Base-by-base conservation (phyloP, 2,329 filamentous ascomycete genomes). In the Paecilomyces fulvus region DNA sequence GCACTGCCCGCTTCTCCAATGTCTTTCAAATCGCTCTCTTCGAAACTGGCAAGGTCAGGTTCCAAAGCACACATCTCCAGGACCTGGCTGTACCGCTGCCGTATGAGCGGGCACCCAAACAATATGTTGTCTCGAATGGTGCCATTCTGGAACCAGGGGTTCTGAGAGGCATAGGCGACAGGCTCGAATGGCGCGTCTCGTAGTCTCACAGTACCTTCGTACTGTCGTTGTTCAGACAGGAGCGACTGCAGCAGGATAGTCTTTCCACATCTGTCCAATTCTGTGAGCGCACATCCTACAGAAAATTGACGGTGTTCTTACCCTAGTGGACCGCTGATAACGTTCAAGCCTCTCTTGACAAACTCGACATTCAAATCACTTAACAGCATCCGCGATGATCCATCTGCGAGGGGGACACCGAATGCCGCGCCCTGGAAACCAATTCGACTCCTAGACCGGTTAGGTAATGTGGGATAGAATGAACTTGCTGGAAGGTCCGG, bases 121-220 rank as follows among this genome's bases (percentile, higher is more conserved):
- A 85, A 65, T n/a, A 86, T 86, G 62, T 86, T 86, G 11, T 86
- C 81, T 3, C 79, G 77, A 54, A 86, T 83, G 7, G 78, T 84
- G 75, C 83, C 84, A 67, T 80, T 83, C 65, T 86, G 82, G 2
- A 86, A 70, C 83, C 83, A 86, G 0, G 83, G 81, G 0, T 81
- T 79, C 62, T 86, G 84, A 1, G 80, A 80, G 11, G 79, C 78
- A 63, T 79, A 83, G 0, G 55, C 55, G n/a, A 59, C 53, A 11
- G 58, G 58, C 30, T 59, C 58, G 37, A 58, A 59, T 49, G 54
- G 58, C 49, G 43, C 23, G 20, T 52, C 55, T 12, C 50, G 37
- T 11, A 59, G 21, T 25, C 7, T 51, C 25, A 49, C 23, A n/a
- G n/a, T 6, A n/a, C 20, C 23, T 43, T 52, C 17, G 20, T 46